Percentiles rank a stretch among this genome's conserved stretches.
Conservation (phyloP, 2,329 filamentous ascomycete species). For the Beauveria bassiana region DNA sequence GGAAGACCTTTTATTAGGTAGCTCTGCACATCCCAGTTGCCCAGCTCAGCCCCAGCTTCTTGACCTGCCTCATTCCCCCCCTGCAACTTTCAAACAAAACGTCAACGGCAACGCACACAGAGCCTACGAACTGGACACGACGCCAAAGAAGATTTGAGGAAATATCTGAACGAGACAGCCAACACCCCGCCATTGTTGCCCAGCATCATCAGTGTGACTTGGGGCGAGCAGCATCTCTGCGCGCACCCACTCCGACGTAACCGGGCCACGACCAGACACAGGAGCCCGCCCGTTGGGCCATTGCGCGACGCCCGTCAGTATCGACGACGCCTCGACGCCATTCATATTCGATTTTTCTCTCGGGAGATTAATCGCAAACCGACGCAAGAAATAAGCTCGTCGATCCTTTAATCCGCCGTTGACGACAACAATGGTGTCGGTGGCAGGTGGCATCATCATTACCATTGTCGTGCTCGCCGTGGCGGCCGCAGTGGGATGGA, state of each 20-base stretch:
- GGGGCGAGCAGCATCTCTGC: neutral
- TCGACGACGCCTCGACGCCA: neutral
- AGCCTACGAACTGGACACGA: neutral
- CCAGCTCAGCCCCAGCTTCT: neutral
- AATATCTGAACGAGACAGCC: neutral
- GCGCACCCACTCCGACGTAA: neutral
- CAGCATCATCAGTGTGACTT: neutral
- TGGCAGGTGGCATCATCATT: constrained; percentile 63
- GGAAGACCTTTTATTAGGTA: neutral
- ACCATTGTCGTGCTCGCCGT: constrained; percentile 58
- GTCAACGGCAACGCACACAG: neutral
- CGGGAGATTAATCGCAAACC: neutral
- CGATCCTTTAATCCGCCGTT: neutral
- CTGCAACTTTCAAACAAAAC: neutral
- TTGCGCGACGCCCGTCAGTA: neutral
- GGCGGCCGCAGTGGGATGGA: constrained; percentile 53
- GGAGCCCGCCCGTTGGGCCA: neutral
- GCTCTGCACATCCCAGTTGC: neutral
- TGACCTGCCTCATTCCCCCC: neutral
- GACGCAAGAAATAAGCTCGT: neutral
- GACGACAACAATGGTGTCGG: constrained; percentile 41
- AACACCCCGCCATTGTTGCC: neutral
- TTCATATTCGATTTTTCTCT: neutral
- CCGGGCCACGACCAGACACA: neutral
- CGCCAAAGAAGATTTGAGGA: neutral